Conservation (phyloP, 805 yeast genomes). For the Kodamaea kakaduensis region DNA sequence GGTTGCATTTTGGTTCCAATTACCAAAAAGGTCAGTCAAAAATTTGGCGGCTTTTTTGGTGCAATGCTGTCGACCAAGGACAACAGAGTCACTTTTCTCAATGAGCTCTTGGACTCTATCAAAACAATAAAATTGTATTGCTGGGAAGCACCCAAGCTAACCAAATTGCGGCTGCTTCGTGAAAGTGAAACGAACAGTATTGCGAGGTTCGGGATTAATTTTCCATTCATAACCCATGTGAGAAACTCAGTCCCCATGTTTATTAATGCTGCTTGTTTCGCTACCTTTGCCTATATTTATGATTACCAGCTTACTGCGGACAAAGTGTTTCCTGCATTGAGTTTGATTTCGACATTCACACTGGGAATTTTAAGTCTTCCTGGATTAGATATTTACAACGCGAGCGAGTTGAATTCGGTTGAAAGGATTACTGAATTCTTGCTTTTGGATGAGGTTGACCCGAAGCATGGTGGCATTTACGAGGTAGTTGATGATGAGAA, state of each 20-base stretch:
- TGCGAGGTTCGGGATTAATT: conserved; percentile 43
- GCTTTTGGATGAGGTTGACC: conserved; percentile 28
- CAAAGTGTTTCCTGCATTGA: conserved; percentile 63
- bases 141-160: conserved; percentile 65
- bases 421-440: conserved; percentile 50
- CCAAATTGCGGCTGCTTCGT: conserved; percentile 49
- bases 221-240: conserved; percentile 46
- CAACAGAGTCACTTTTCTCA: conserved; percentile 52
- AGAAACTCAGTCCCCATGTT: conserved; percentile 65
- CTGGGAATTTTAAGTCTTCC: conserved; percentile 61
- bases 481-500: neutral
- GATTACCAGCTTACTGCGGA: conserved; percentile 58
- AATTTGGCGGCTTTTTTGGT: conserved; percentile 25
- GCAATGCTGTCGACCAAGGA: conserved; percentile 56
- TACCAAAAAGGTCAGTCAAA: conserved; percentile 47
- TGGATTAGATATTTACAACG: conserved; percentile 48
- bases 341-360: conserved; percentile 54
- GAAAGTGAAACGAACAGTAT: conserved; percentile 52
- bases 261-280: conserved; percentile 60
- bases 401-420: no score
- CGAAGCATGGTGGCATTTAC: conserved; percentile 3
- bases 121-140: conserved; percentile 65
- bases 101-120: conserved; percentile 56
- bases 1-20: conserved; percentile 57
- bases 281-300: conserved; percentile 44